A percentile compares a stretch with the other conserved stretches of the same genome.
Evolutionary conservation across 805 yeast genomes (phyloP).

Genomic region (Candida orba): DNA sequence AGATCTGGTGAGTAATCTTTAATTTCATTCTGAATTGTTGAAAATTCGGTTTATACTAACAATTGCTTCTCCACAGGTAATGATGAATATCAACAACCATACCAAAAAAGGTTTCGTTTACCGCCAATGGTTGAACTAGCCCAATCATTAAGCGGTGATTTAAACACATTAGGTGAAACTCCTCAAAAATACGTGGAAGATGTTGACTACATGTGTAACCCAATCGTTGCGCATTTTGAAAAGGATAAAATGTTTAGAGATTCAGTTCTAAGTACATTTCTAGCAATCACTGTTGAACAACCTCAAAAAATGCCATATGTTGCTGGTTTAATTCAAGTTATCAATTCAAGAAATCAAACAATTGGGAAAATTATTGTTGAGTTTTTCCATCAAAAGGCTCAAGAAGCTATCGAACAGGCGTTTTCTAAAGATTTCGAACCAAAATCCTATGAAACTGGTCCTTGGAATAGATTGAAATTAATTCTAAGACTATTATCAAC

Average conservation of each 20-base stretch:
- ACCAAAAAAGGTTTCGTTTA: constrained; percentile 23
- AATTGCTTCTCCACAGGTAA: constrained; percentile 7
- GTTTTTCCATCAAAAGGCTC: constrained; percentile 57
- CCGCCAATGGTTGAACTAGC: constrained; percentile 42
- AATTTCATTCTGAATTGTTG: neutral
- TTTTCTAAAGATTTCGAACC: constrained; percentile 20
- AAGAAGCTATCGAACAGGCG: constrained; percentile 40
- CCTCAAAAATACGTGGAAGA: constrained; percentile 43
- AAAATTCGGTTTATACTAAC: neutral
- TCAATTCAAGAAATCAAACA: constrained; percentile 54
- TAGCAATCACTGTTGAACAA: constrained; percentile 73
- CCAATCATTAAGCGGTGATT: constrained; percentile 40
- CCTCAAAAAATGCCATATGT: constrained; percentile 83
- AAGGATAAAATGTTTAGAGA: constrained; percentile 51
- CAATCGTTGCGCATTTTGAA: constrained; percentile 59
- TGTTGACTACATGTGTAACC: constrained; percentile 59
- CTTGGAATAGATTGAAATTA: constrained; percentile 66
- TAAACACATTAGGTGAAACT: constrained; percentile 56
- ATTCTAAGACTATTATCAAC: constrained; percentile 63
- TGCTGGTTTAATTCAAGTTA: constrained; percentile 56
- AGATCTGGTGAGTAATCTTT: constrained; percentile 17
- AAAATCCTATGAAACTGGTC: constrained; percentile 40
- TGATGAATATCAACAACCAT: constrained; percentile 20
- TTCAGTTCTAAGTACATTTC: constrained; percentile 54
- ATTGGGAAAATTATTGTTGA: constrained; percentile 68